Evolutionary conservation across 2,329 filamentous ascomycete genomes (phyloP).

Genomic region (Fusarium sp.): DNA sequence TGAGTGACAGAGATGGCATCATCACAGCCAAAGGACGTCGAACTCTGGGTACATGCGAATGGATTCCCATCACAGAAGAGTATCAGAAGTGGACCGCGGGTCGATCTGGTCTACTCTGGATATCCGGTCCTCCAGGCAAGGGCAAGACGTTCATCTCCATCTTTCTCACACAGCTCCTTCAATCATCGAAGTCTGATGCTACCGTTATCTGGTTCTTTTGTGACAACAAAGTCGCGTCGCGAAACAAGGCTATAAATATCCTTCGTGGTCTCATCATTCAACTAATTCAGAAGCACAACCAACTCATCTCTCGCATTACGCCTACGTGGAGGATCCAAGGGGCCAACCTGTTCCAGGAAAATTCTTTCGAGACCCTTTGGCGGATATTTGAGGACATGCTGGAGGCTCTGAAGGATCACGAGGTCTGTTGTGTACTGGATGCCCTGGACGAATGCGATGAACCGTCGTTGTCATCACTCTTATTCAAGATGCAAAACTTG

Average conservation of each 20-base stretch:
- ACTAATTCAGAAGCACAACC: not conserved
- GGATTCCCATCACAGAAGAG: constrained; percentile 5
- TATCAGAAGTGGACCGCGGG: not conserved
- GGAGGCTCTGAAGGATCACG: rapidly evolving
- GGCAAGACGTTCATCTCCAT: constrained; percentile 21
- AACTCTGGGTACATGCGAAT: constrained; percentile 18
- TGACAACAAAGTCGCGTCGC: not conserved
- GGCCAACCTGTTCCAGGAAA: not conserved
- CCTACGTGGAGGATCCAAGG: not conserved
- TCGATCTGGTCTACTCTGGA: constrained; percentile 4
- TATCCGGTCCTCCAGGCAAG: constrained; percentile 10
- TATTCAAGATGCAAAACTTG: not conserved
- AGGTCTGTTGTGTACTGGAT: constrained; percentile 6
- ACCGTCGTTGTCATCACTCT: not conserved
- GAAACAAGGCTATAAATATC: constrained; percentile 3
- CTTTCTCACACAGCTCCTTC: not conserved
- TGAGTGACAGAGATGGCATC: constrained; percentile 4
- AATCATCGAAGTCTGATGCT: not conserved
- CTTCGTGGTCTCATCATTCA: constrained; percentile 7
- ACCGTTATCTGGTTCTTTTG: constrained; percentile 20
- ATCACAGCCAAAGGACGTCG: not conserved
- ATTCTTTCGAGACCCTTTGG: constrained; percentile 8
- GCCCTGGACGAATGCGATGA: constrained; percentile 15
- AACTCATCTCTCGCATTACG: not conserved
- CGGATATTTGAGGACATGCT: not conserved